Evolutionary conservation across 2,329 filamentous ascomycete genomes (phyloP).

Genomic region (Cryoendolithus antarcticus): DNA sequence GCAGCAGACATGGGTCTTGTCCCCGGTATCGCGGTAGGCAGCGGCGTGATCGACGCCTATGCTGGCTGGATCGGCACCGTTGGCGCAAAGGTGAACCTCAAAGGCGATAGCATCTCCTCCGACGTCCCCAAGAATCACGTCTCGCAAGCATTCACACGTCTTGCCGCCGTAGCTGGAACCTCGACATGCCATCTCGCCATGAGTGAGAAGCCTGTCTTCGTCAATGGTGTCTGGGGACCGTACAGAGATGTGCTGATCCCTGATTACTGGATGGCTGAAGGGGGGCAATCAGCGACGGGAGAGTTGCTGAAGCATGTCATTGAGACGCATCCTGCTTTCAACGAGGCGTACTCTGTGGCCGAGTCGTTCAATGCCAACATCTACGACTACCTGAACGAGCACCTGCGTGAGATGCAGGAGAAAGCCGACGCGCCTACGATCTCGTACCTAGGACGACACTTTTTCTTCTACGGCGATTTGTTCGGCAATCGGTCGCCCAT

Average conservation of each 20-base stretch:
- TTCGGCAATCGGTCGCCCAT: constrained; percentile 95
- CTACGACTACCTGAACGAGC: constrained; percentile 87
- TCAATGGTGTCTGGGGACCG: constrained; percentile 91
- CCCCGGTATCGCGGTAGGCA: constrained; percentile 80
- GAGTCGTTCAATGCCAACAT: constrained; percentile 77
- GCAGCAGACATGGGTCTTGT: constrained; percentile 72
- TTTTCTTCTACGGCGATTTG: constrained; percentile 97
- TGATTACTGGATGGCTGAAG: constrained; percentile 92
- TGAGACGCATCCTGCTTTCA: constrained; percentile 85
- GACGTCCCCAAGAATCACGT: constrained; percentile 67
- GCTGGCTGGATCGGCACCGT: constrained; percentile 98
- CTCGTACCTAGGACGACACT: constrained; percentile 80
- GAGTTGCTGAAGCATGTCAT: constrained; percentile 89
- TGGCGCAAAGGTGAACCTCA: constrained; percentile 80
- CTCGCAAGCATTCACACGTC: constrained; percentile 81
- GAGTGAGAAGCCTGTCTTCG: constrained; percentile 86
- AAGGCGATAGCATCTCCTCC: constrained; percentile 39
- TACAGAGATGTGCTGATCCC: constrained; percentile 91
- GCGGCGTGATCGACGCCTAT: constrained; percentile 95
- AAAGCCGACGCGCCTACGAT: constrained; percentile 60
- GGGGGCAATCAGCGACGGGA: constrained; percentile 89
- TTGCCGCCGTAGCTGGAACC: constrained; percentile 89
- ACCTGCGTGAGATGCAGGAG: constrained; percentile 64
- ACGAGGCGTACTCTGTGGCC: constrained; percentile 65
- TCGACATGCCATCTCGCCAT: constrained; percentile 96